Percentiles rank a stretch among this genome's conserved stretches.
Conservation (phyloP, 2,329 filamentous ascomycete species). For the Fusarium floridanum region DNA sequence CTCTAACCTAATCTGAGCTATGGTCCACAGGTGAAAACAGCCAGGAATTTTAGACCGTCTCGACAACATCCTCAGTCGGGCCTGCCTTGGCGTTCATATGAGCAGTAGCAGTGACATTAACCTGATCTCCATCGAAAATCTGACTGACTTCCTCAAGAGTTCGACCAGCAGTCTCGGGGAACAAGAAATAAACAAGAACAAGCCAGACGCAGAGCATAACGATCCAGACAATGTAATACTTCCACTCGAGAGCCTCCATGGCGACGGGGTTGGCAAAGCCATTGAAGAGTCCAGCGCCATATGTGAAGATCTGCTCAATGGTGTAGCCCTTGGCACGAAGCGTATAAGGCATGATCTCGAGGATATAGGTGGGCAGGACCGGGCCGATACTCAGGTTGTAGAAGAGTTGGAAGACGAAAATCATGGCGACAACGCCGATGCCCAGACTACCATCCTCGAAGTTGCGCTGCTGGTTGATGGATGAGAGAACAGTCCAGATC, state of each 20-base stretch:
- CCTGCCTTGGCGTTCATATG: background rate
- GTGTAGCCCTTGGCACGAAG: slow-evolving; percentile 14
- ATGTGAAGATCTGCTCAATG: slow-evolving; percentile 7
- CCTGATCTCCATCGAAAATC: background rate
- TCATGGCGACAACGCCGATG: slow-evolving; percentile 13
- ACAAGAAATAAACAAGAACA: slow-evolving; percentile 1
- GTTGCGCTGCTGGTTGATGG: slow-evolving; percentile 5
- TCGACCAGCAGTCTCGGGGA: slow-evolving; percentile 4
- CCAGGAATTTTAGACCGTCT: background rate
- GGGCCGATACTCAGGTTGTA: slow-evolving; percentile 12
- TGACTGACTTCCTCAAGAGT: slow-evolving; percentile 8
- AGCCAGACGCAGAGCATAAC: slow-evolving; percentile 1
- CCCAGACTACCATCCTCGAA: background rate
- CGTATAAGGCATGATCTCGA: slow-evolving; percentile 5
- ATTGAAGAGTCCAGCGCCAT: background rate
- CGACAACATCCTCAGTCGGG: background rate
- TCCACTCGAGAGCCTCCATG: slow-evolving; percentile 12
- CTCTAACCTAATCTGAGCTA: background rate
- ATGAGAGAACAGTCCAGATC: slow-evolving; percentile 11
- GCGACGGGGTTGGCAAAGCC: slow-evolving; percentile 9
- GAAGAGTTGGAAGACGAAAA: slow-evolving; percentile 12
- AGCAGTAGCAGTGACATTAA: background rate
- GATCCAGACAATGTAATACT: slow-evolving; percentile 8
- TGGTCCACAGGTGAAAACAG: background rate
- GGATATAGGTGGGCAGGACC: background rate